phyloP scores from a whole-genome alignment of 2,329 filamentous ascomycete genomes.

The Sarocladium kiliense region DNA sequence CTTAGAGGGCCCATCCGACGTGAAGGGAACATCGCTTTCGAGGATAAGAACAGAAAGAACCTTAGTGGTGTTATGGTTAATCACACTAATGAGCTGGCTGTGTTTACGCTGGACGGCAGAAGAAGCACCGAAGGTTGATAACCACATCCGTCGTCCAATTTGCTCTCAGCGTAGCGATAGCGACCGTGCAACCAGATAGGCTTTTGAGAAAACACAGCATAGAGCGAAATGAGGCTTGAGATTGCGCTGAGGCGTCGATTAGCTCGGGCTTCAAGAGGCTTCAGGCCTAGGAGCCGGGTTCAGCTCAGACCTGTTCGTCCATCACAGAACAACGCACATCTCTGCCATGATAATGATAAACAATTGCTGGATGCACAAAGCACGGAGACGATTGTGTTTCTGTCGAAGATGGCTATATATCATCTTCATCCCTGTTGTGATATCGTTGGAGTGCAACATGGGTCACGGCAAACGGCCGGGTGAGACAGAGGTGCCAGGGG shows the following conservation, averaged over 20 bases:
- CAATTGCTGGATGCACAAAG: background rate
- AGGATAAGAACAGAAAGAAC: background rate
- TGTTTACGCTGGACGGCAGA: no score
- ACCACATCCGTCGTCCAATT: background rate
- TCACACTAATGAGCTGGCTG: background rate
- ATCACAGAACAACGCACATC: background rate
- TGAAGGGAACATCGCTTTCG: background rate
- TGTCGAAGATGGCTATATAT: background rate
- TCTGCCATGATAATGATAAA: no score
- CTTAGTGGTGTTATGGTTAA: constrained; percentile 4
- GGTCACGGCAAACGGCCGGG: constrained; percentile 3
- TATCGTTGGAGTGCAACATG: constrained; percentile 2
- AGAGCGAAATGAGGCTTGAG: background rate
- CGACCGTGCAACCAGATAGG: background rate
- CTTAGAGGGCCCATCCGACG: background rate
- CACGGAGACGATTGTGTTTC: background rate
- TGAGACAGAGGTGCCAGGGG: background rate
- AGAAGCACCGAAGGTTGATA: background rate
- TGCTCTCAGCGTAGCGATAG: background rate
- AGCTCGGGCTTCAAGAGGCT: background rate
- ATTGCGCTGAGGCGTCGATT: background rate
- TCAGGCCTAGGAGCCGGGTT: background rate
- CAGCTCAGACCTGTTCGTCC: background rate
- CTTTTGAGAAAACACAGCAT: no score
- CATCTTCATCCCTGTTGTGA: constrained; percentile 1